Base-by-base conservation (phyloP, 257 asterid genomes). In the Gynochthodes officinalis region DNA sequence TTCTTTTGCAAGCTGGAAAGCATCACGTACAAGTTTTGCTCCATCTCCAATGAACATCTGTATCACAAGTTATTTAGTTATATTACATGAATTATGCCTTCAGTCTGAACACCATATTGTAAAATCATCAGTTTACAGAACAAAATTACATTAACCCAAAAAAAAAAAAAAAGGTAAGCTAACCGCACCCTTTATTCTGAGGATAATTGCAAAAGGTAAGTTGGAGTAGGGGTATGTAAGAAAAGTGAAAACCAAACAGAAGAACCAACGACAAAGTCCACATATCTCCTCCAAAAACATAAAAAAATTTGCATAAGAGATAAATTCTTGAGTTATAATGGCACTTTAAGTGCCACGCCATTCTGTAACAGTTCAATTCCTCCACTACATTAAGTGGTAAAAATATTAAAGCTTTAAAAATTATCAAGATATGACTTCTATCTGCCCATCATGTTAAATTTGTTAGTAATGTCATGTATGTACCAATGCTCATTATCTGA, bases 21-120 rank as follows among this genome's bases (percentile, higher is more conserved):
- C 98, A 85, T 89, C 97, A 49, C 98, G 95, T 23, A 90, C 98
- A 79, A 93, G 93, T 77, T 93, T 93, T 54, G 98, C 96, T 73
- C 96, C 96, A 74, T 90, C 94, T 59, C 96, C 96, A 69, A 88
- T 90, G 84, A 88, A 92, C 96, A 87, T 90, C 98, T 92, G 77
- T 13, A 81, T 64, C 79, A 75, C 9, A 66, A 69, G 16, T 78
- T 42, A 52, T 19, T n/a, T 78, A n/a, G 35, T 40, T 75, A 53
- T 30, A 53, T 59, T 76, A 58, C 15, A 61, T 27, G 25, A 42
- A 42, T 28, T 6, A 4, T 4, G 13, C 52, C 52, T 37, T 32
- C 21, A 46, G 8, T 30, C 25, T 25, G 8, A 67, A 48, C 15
- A 14, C 49, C 23, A 8, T 0, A 44, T 23, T 11, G 9, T 21